Evolutionary conservation across 345 rosid species (phyloP).

Genomic region (Turritis glabra): DNA sequence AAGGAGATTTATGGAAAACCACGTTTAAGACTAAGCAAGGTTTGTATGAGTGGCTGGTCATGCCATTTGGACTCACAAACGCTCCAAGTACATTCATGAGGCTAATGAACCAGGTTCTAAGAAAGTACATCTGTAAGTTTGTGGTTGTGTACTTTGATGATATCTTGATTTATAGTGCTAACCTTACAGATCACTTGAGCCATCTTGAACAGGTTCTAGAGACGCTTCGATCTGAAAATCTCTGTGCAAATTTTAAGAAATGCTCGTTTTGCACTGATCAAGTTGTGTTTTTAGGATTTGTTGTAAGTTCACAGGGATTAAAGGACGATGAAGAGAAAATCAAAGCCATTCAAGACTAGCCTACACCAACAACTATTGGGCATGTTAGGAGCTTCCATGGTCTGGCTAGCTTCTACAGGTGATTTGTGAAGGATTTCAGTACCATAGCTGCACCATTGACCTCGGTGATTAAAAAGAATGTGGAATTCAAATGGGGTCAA

Average conservation of each 20-base stretch:
- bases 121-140: neutral
- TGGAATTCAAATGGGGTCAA: neutral
- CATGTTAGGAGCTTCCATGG: neutral
- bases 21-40: neutral
- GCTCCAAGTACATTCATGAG: neutral
- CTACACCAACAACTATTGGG: neutral
- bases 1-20: too few relatives aligned
- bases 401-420: neutral
- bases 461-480: neutral
- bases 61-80: neutral
- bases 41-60: neutral
- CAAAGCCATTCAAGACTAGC: neutral
- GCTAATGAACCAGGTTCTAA: neutral
- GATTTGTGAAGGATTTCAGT: neutral
- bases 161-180: neutral
- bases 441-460: neutral
- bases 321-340: neutral
- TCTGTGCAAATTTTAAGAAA: neutral
- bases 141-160: neutral
- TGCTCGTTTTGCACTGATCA: neutral
- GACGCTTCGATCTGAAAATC: neutral
- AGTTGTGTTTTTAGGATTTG: neutral
- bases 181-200: neutral
- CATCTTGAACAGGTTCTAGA: neutral
- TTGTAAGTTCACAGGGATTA: neutral